Evolutionary conservation across 345 rosid species (phyloP), one percentile per base, ranked within the genome.

Genomic region (Brassica carinata): DNA sequence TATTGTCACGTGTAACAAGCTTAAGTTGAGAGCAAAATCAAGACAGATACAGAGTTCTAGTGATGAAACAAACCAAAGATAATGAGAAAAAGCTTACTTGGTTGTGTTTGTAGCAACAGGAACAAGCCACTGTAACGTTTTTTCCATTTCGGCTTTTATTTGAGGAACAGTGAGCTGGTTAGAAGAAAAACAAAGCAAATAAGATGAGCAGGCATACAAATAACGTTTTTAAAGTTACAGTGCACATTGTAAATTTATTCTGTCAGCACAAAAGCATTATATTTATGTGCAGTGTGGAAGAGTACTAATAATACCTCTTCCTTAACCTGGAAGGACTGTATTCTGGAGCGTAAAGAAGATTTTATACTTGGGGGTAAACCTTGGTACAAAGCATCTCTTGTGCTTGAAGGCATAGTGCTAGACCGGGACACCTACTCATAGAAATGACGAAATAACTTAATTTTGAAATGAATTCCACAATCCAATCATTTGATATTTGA

Each of bases 101-200:
- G 98, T 93, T 18, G 99, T 96, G 84, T 93, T 92, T 59, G 90
- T 80, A 53, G 99, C 97, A 83, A 96, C 85, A 43, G 95, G 99
- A 80, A 92, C 97, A 68, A 96, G 97, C 98, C 99, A 96, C 79
- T 88, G 97, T 84, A 93, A 84, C 5, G 97, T 93, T 83, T 91
- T 89, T 88, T 94, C 98, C 95, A 96, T 96, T 85, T 96, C 94
- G 9, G 90, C 95, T 87, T 90, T 96, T 78, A 96, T 96, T 84
- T 92, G 93, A 14, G 86, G 72, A 48, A 92, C 88, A 10, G 92
- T 87, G 65, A 90, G 91, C 99, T 93, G 74, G 69, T 58, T 73
- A 2, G 10, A 43, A 10, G 2, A 61, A 66, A 33, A 74, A 75
- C 65, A 74, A 30, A 64, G 31, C 71, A 77, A 61, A 72, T 69